Percentiles rank a stretch among this genome's conserved stretches.
phyloP scores from a whole-genome alignment of 148 eudicot species.

The Persicaria tinctoria region DNA sequence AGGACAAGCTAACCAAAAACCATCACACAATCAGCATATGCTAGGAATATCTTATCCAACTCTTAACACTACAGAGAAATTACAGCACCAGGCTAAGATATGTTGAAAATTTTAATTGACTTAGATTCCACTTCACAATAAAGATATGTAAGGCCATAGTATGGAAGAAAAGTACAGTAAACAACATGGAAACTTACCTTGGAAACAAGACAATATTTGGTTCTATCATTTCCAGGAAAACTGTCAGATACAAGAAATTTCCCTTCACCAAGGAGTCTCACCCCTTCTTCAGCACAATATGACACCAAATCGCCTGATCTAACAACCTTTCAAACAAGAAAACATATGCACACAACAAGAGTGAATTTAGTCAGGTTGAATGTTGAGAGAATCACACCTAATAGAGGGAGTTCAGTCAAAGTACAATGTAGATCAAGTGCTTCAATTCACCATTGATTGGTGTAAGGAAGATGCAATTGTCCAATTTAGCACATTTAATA shows the following conservation, averaged over 20 bases:
- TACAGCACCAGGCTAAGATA: not conserved
- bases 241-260: conserved; percentile 91
- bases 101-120: not conserved
- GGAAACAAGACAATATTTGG: conserved; percentile 94
- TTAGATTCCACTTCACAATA: not conserved
- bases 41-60: not conserved
- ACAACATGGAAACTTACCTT: conserved; percentile 38
- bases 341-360: not conserved
- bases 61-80: not conserved
- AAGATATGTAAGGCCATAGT: not conserved
- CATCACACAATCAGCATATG: not conserved
- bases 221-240: conserved; percentile 99
- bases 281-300: conserved; percentile 97
- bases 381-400: not conserved
- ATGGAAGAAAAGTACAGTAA: not conserved
- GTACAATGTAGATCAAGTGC: no score
- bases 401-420: no score
- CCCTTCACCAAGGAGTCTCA: conserved; percentile 89
- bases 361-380: not conserved
- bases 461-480: not conserved
- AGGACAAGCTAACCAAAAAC: not conserved
- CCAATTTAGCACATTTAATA: not conserved
- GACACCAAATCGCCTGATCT: conserved; percentile 97
- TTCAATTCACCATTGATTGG: not conserved
- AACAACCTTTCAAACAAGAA: conserved; percentile 48